A percentile compares a stretch with the other conserved stretches of the same genome.
phyloP scores from a whole-genome alignment of 1,284 basidiomycete genomes.

The Cystobasidium sp. region DNA sequence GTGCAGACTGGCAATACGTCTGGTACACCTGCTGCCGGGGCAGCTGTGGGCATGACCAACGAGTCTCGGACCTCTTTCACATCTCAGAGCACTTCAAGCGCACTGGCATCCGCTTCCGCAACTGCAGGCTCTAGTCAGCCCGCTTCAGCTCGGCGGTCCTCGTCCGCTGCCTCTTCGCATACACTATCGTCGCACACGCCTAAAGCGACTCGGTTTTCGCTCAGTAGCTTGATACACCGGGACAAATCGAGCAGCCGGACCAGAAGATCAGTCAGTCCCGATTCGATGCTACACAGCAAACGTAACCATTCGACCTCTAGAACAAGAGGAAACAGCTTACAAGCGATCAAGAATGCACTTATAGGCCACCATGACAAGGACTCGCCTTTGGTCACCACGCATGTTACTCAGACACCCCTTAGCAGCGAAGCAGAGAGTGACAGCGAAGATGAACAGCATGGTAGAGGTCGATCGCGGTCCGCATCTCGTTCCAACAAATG shows the following conservation, averaged over 20 bases:
- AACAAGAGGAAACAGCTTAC: slow-evolving; percentile 58
- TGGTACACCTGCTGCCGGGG: background rate
- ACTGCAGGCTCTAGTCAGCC: background rate
- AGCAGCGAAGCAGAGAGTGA: slow-evolving; percentile 43
- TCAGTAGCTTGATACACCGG: slow-evolving; percentile 30
- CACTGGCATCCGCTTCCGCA: background rate
- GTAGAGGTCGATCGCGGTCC: slow-evolving; percentile 17
- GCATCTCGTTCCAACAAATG: slow-evolving; percentile 62
- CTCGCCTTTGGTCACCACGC: background rate
- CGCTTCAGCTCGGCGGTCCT: background rate
- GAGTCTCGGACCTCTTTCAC: background rate
- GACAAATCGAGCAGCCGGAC: slow-evolving; percentile 25
- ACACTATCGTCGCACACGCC: background rate
- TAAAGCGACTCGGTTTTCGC: slow-evolving; percentile 36
- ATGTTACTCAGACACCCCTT: slow-evolving; percentile 7
- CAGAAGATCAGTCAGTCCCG: slow-evolving; percentile 10
- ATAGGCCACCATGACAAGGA: slow-evolving; percentile 24
- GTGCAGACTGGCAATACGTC: background rate
- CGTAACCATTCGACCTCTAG: slow-evolving; percentile 41
- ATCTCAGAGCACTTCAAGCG: background rate
- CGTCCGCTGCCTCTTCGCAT: background rate
- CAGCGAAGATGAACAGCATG: slow-evolving; percentile 43
- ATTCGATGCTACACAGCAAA: slow-evolving; percentile 25
- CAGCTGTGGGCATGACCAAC: background rate
- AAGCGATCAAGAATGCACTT: slow-evolving; percentile 57